Evolutionary conservation across 768 basidiomycete genomes (phyloP), one percentile per base, ranked within the genome.

Genomic region (Rhodotorula babjevae): DNA sequence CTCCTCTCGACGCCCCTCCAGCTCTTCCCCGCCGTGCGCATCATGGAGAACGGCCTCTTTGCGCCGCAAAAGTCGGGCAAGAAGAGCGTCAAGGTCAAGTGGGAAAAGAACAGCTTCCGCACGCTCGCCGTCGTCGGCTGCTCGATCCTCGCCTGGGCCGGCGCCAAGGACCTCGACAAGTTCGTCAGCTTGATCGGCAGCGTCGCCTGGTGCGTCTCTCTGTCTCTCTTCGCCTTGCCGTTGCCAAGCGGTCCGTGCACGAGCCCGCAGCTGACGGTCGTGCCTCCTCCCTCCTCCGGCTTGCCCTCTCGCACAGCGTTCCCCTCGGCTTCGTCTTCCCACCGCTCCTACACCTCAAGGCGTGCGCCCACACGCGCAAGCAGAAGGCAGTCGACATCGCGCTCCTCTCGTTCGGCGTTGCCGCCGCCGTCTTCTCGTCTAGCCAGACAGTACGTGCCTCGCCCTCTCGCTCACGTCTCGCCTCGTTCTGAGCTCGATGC

Each of bases 11-110:
- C 90, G 15, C 93, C 95, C 1, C 86, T 98, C 1, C 94, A 98
- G 81, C 88, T 97, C 67, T 97, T 98, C 91, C 96, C 96, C 0
- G 96, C 95, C 6, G 88, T 95, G 60, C 88, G 96, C 65, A 98
- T 99, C 79, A 87, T 97, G 82, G 96, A 99, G 84, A 95, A 97
- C 79, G 94, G 91, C 8, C 78, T 98, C 42, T 97, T 98, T 80
- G 87, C 87, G 58, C 53, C 65, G 15, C 63, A 9, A 2, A 40
- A 77, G 63, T 86, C 86, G 61, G 96, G 96, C 61, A 97, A 97
- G 81, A 84, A 81, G 44, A 65, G 53, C 46, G 59, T 47, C 47
- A 85, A 86, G 67, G 90, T 98, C 80, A 98, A 99, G 80, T 98
- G 95, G 96, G 84, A 87, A 77, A 99, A 99, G 87, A 99, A 98